Evolutionary conservation across 1,139 yeast species (phyloP).

Genomic region (Debaryomyces subglobosus): DNA sequence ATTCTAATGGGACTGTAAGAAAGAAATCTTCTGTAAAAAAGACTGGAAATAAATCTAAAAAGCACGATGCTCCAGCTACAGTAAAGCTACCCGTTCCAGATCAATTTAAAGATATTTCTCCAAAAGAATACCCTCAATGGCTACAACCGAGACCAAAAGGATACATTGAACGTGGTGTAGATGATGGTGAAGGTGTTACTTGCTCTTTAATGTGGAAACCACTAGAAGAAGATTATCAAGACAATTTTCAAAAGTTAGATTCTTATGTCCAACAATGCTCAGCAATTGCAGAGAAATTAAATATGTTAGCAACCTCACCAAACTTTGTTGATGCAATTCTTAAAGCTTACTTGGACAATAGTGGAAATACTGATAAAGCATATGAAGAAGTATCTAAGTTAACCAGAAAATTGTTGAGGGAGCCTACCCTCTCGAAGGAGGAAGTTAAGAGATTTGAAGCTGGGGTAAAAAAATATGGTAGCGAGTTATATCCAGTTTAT

Average conservation of each 20-base stretch:
- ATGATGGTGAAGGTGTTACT: constrained; percentile 56
- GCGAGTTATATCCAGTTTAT: constrained; percentile 76
- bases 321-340: constrained; percentile 79
- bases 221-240: constrained; percentile 34
- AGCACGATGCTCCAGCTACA: constrained; percentile 21
- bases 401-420: constrained; percentile 62
- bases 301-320: constrained; percentile 57
- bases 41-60: constrained; percentile 15
- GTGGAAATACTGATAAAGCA: constrained; percentile 56
- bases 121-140: constrained; percentile 68
- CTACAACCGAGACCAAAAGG: constrained; percentile 78
- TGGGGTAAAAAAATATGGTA: constrained; percentile 74
- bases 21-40: constrained; percentile 19
- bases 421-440: constrained; percentile 70
- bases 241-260: constrained; percentile 47
- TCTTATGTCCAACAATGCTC: constrained; percentile 57
- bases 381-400: constrained; percentile 39
- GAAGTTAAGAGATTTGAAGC: constrained; percentile 74
- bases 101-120: constrained; percentile 44
- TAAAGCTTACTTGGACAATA: constrained; percentile 51
- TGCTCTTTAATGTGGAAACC: constrained; percentile 70
- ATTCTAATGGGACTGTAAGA: constrained; percentile 21
- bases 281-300: constrained; percentile 56
- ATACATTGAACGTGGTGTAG: constrained; percentile 84
- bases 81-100: constrained; percentile 48